Evolutionary conservation across 345 rosid species (phyloP).

Genomic region (Barbarea vulgaris): DNA sequence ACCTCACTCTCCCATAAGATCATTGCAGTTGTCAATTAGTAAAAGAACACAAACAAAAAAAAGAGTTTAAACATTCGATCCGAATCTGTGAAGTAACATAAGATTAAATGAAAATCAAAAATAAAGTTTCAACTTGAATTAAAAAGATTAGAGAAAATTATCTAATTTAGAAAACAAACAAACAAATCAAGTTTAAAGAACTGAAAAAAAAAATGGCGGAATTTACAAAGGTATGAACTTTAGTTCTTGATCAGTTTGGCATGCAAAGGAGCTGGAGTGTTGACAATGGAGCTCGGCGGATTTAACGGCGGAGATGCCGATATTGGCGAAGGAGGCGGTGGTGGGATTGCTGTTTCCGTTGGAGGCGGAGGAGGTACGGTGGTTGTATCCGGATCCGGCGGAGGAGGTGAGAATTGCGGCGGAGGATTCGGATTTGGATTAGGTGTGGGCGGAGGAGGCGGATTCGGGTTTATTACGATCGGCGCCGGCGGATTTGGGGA

Average conservation of each 20-base stretch:
- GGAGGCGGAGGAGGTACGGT: conserved; percentile 39
- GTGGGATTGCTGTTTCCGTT: conserved; percentile 19
- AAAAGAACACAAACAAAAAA: neutral
- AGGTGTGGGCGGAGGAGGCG: conserved; percentile 38
- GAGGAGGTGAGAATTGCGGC: conserved; percentile 36
- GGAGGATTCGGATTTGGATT: conserved; percentile 38
- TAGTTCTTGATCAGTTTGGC: conserved; percentile 38
- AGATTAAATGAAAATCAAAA: neutral
- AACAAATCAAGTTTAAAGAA: conserved; percentile 27
- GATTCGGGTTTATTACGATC: conserved; percentile 33
- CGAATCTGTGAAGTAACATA: conserved; percentile 14
- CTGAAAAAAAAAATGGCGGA: conserved; percentile 3
- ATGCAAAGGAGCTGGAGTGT: conserved; percentile 67
- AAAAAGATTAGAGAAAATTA: neutral
- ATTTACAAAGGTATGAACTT: conserved; percentile 26
- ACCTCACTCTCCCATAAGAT: conserved; percentile 5
- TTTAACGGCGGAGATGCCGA: conserved; percentile 57
- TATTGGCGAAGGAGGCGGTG: conserved; percentile 27
- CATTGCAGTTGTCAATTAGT: conserved; percentile 10
- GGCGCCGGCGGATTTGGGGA: conserved; percentile 44
- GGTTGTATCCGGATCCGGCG: conserved; percentile 33
- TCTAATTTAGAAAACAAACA: conserved; percentile 14
- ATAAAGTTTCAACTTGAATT: neutral
- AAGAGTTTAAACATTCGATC: neutral
- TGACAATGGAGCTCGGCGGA: conserved; percentile 56